phyloP scores from a whole-genome alignment of 768 basidiomycete genomes.

The Phylloporus arenicola region DNA sequence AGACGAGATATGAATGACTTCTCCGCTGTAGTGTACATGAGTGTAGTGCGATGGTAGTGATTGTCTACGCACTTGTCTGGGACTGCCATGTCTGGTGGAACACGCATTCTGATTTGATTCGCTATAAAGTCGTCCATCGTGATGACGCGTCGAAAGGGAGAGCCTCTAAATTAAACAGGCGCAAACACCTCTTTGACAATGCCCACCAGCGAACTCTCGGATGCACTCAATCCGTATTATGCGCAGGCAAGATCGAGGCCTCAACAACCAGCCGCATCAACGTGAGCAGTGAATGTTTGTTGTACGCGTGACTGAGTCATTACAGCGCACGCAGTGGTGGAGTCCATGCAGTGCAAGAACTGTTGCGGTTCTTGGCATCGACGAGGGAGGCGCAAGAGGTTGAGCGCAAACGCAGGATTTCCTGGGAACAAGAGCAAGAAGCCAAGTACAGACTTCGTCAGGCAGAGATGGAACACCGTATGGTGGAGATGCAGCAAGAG shows the following conservation, averaged over 20 bases:
- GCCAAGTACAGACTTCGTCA: slow-evolving; percentile 49
- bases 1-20: slow-evolving; percentile 97
- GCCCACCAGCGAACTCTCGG: slow-evolving; percentile 70
- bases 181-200: slow-evolving; percentile 28
- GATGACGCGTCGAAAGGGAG: slow-evolving; percentile 38
- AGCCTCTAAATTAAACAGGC: slow-evolving; percentile 27
- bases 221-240: slow-evolving; percentile 70
- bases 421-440: slow-evolving; percentile 72
- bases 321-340: slow-evolving; percentile 22
- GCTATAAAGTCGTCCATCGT: slow-evolving; percentile 43
- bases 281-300: slow-evolving; percentile 28
- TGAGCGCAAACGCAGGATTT: slow-evolving; percentile 52
- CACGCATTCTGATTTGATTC: slow-evolving; percentile 42
- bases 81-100: slow-evolving; percentile 43
- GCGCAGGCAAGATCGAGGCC: slow-evolving; percentile 38
- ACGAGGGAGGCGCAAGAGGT: slow-evolving; percentile 56
- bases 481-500: slow-evolving; percentile 52
- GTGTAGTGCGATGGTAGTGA: neutral
- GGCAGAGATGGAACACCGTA: slow-evolving; percentile 53
- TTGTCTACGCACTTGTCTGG: slow-evolving; percentile 65
- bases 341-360: slow-evolving; percentile 50
- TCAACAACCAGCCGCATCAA: slow-evolving; percentile 43
- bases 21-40: slow-evolving; percentile 50
- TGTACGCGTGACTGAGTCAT: neutral
- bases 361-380: slow-evolving; percentile 52